phyloP scores from a whole-genome alignment of 768 basidiomycete species.

The Boletus barrowsii region DNA sequence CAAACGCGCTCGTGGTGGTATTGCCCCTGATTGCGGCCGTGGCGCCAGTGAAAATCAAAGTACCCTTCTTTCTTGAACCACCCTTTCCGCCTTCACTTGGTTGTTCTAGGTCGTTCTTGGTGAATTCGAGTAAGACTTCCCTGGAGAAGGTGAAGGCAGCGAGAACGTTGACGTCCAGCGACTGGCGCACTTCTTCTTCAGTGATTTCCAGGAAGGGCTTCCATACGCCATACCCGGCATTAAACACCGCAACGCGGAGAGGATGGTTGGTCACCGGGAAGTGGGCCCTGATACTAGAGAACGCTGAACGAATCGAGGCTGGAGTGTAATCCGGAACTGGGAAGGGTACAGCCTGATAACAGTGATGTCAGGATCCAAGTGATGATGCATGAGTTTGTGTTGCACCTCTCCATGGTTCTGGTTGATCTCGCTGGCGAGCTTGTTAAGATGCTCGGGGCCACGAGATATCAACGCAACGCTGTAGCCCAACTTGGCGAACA shows the following conservation, averaged over 20 bases:
- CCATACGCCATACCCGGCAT: conserved; percentile 55
- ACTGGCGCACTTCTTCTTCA: conserved; percentile 51
- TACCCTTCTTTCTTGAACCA: conserved; percentile 55
- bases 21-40: conserved; percentile 68
- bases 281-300: conserved; percentile 42
- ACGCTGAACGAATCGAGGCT: conserved; percentile 48
- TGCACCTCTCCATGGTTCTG: conserved; percentile 54
- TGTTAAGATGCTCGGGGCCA: conserved; percentile 48
- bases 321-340: conserved; percentile 50
- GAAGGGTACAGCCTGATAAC: conserved; percentile 52
- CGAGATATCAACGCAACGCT: conserved; percentile 65
- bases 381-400: conserved; percentile 4
- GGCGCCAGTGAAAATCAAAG: conserved; percentile 70
- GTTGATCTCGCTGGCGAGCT: conserved; percentile 54
- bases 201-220: conserved; percentile 67
- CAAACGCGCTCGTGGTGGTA: conserved; percentile 54
- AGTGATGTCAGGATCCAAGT: not conserved
- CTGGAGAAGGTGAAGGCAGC: conserved; percentile 64
- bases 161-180: conserved; percentile 50
- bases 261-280: conserved; percentile 48
- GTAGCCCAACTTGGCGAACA: conserved; percentile 63
- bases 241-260: conserved; percentile 64
- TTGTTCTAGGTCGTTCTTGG: conserved; percentile 45
- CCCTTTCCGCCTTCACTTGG: conserved; percentile 38
- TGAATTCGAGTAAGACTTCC: conserved; percentile 57